Evolutionary conservation across 768 basidiomycete genomes (phyloP), one percentile per base, ranked within the genome.

Genomic region (Termitomyces sp.): DNA sequence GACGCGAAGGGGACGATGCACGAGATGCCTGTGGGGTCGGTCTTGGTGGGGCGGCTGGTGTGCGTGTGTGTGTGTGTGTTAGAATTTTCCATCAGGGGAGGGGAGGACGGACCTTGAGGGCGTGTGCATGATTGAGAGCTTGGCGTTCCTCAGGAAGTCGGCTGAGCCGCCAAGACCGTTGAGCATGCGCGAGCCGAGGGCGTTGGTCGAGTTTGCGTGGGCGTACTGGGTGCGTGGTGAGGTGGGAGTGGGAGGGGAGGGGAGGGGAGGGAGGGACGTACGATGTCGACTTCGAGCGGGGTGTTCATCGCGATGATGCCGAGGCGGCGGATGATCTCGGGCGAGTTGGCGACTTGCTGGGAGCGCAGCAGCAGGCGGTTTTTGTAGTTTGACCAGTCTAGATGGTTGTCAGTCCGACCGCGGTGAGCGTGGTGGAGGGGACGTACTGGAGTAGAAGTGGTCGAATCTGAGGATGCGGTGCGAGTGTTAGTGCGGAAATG

Each of bases 251-350:
- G 14, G 1, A 34, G 4, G 30, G 34, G 13, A 55, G 24, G 32
- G 36, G 36, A 39, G 20, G 20, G 36, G 10, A 30, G 2, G 27
- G n/a, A 47, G 2, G 12, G 24, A 73, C 74, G 26, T 42, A 77
- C 76, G 47, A 80, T 80, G 61, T 81, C 79, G 8, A 81, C 79
- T 63, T 81, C 79, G 10, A 81, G 66, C 0, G 79, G 79, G 0
- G 79, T 80, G 59, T 81, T 81, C 79, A 81, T 81, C 9, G 79
- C 79, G 36, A 81, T 81, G 48, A 80, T 67, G 53, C 79, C 79
- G 14, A 81, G 70, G 1, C 79, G 69, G 12, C 79, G 68, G 56
- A 81, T 79, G 48, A 81, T 70, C 63, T 81, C 79, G 2, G 79
- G 79, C 1, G 79, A 75, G 62, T 81, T 81, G 54, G 79, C 79